Conservation (phyloP, 1,284 basidiomycete genomes). For the Trametes polyzona region DNA sequence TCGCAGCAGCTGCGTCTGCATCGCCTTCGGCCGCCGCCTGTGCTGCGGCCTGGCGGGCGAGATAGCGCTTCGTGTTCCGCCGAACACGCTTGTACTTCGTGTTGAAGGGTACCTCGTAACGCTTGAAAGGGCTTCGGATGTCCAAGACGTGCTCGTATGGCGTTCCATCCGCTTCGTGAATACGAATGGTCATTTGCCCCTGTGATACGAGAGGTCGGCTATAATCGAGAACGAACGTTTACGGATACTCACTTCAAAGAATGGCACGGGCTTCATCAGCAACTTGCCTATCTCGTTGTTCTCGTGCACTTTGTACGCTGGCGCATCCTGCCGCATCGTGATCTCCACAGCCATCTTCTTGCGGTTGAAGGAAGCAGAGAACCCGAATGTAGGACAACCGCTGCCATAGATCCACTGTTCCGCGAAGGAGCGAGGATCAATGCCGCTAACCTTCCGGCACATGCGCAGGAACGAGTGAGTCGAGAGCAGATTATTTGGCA, state of each 20-base stretch:
- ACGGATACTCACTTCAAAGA: constrained; percentile 72
- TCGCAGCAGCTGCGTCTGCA: constrained; percentile 89
- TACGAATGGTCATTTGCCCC: constrained; percentile 98
- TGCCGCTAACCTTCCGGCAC: constrained; percentile 92
- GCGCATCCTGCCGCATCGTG: constrained; percentile 87
- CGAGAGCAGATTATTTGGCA: constrained; percentile 84
- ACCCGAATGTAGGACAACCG: constrained; percentile 91
- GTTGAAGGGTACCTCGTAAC: constrained; percentile 98
- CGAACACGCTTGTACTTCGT: constrained; percentile 99
- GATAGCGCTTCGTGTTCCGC: constrained; percentile 92
- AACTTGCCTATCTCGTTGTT: constrained; percentile 69
- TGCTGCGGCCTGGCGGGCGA: constrained; percentile 92
- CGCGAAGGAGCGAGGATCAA: constrained; percentile 88
- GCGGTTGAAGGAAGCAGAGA: constrained; percentile 92
- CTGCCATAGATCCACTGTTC: constrained; percentile 99
- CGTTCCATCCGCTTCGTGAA: constrained; percentile 98
- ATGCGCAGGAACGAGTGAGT: constrained; percentile 91
- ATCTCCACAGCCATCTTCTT: constrained; percentile 99
- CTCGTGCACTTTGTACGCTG: constrained; percentile 72
- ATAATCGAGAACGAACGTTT: constrained; percentile 3
- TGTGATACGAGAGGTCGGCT: constrained; percentile 36
- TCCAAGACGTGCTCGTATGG: constrained; percentile 99
- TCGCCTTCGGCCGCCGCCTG: constrained; percentile 92
- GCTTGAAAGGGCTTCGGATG: constrained; percentile 85
- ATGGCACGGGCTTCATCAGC: constrained; percentile 80